Evolutionary conservation across 2,329 filamentous ascomycete species (phyloP).

Genomic region (Epichloe typhina): DNA sequence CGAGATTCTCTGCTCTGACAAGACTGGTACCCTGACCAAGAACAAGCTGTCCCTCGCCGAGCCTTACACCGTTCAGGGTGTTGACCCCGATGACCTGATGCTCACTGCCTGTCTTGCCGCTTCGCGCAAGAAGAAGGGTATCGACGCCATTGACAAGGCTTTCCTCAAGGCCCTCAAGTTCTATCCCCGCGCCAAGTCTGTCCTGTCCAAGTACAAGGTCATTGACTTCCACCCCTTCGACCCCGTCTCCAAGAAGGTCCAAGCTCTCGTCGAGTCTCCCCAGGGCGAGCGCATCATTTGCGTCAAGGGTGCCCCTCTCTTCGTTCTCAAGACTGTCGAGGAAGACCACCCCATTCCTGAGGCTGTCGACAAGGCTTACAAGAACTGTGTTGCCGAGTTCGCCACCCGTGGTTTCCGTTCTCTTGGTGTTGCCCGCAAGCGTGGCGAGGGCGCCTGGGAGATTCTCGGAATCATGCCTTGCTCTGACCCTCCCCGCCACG

Average conservation of each 20-base stretch:
- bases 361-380: constrained; percentile 69
- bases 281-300: constrained; percentile 75
- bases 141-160: constrained; percentile 89
- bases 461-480: constrained; percentile 93
- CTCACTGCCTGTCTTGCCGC: constrained; percentile 81
- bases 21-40: constrained; percentile 80
- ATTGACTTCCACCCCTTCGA: constrained; percentile 81
- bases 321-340: constrained; percentile 77
- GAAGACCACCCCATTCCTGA: constrained; percentile 70
- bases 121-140: constrained; percentile 89
- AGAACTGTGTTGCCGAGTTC: constrained; percentile 86
- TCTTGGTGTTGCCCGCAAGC: constrained; percentile 84
- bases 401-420: constrained; percentile 89
- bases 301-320: constrained; percentile 82
- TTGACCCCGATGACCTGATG: constrained; percentile 81
- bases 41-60: constrained; percentile 85
- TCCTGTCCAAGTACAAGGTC: constrained; percentile 73
- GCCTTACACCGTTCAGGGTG: constrained; percentile 69
- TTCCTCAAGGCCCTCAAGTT: constrained; percentile 75
- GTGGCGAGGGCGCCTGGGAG: constrained; percentile 69
- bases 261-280: constrained; percentile 69
- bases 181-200: constrained; percentile 71
- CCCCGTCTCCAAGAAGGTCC: constrained; percentile 87
- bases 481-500: constrained; percentile 80
- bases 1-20: constrained; percentile 80